Evolutionary conservation across 352 stramenopile species (phyloP).

Genomic region (Nothophytophthora sp.): DNA sequence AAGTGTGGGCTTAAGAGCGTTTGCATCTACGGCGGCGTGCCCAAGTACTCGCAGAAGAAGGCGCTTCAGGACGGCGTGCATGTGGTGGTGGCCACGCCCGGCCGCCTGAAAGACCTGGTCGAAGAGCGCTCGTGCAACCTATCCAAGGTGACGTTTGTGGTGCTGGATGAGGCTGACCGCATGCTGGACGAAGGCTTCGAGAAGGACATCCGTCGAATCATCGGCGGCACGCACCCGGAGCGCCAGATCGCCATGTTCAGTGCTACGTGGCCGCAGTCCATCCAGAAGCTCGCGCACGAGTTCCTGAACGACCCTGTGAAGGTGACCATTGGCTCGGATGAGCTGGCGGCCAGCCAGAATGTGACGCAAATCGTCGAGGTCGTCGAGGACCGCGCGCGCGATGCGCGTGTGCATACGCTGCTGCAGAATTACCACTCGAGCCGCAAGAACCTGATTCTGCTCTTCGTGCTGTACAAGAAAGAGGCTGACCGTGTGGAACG

Average conservation of each 20-base stretch:
- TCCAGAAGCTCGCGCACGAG: constrained; percentile 96
- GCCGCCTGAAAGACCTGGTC: constrained; percentile 92
- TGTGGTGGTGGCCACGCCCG: constrained; percentile 96
- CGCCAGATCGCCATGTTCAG: constrained; percentile 98
- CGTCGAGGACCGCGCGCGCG: constrained; percentile 91
- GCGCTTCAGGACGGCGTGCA: constrained; percentile 87
- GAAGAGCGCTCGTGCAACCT: constrained; percentile 86
- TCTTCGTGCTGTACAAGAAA: constrained; percentile 99
- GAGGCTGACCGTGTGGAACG: constrained; percentile 96
- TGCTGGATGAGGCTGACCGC: constrained; percentile 97
- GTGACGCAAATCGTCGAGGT: constrained; percentile 96
- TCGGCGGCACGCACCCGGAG: constrained; percentile 72
- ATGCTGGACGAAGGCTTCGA: constrained; percentile 96
- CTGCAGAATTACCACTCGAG: constrained; percentile 92
- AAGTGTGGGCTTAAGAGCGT: constrained; percentile 84
- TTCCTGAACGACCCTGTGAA: constrained; percentile 95
- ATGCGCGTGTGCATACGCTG: constrained; percentile 89
- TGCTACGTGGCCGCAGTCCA: constrained; percentile 96
- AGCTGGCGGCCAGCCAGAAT: constrained; percentile 95
- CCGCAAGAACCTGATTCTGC: constrained; percentile 92
- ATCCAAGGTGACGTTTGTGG: constrained; percentile 91
- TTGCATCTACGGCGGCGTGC: constrained; percentile 96
- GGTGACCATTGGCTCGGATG: constrained; percentile 94
- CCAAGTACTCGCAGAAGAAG: constrained; percentile 93
- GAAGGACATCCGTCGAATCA: constrained; percentile 93